Evolutionary conservation across 106 monocot species (phyloP), one percentile per base, ranked within the genome.

Genomic region (Xerophyta viscosa): DNA sequence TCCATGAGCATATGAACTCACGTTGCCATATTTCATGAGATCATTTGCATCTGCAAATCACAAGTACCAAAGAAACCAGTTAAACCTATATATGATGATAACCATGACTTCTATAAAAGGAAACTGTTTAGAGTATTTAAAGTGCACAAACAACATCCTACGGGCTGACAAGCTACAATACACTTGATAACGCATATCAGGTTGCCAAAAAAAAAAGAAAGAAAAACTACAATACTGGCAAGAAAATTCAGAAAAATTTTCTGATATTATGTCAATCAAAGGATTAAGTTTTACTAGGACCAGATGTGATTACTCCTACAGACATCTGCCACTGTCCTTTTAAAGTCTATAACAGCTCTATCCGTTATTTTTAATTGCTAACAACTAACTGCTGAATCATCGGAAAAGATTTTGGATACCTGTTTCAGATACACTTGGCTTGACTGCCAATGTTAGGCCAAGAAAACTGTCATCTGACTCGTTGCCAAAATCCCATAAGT

Each of bases 401-500:
- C 20, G 37, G 31, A 11, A 6, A n/a, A 47, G 8, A 8, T 23
- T n/a, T 14, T 14, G 7, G 15, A 28, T 63, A 84, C 84, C 84
- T 64, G 33, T 50, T 46, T 54, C 50, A 61, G 75, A 33, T 51
- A 72, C 45, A 64, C 82, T 82, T 12, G 88, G 79, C 58, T 73
- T 84, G 15, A 81, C 64, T 14, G 66, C 86, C 42, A 91, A 50
- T 19, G 91, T 86, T 60, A 91, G 67, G 50, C 80, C 91, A 72
- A 91, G 91, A 75, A 64, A 84, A 57, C 71, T 77, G 23, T 91
- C 86, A 31, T 91, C 91, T 22, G 68, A 52, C 71, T 81, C 71
- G 54, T 66, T 48, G 6, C 64, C 76, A 58, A 81, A 85, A 70
- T 86, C 82, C 82, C 82, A 78, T 12, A 91, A 58, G 48, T 76